A percentile compares a stretch with the other conserved stretches of the same genome.
These are phyloP conservation scores for Botryosphaeria dothidea DNA, from an alignment of 2,329 filamentous ascomycete species.

Conservation along the genomic window DNA sequence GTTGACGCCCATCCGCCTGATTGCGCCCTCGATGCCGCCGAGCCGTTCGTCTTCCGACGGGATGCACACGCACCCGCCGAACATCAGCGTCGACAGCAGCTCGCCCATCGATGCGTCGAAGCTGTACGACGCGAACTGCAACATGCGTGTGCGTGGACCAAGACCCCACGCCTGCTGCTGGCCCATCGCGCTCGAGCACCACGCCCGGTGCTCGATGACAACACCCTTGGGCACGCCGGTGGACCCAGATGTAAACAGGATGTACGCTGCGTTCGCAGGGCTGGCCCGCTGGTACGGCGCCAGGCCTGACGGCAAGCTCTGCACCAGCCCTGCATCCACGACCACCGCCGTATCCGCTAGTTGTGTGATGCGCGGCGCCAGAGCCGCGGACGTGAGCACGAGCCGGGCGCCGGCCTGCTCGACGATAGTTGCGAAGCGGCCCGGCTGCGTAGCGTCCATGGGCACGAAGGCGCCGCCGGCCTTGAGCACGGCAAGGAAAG, in stretches of 20 bases:
- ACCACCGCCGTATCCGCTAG: conserved; percentile 48
- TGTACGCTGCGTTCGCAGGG: conserved; percentile 25
- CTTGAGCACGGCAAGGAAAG: conserved; percentile 41
- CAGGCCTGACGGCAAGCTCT: conserved; percentile 52
- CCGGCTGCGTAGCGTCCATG: not conserved
- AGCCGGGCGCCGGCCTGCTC: conserved; percentile 27
- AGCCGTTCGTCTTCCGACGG: conserved; percentile 37
- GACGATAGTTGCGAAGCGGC: conserved; percentile 40
- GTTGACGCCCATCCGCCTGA: conserved; percentile 45
- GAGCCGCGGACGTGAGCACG: conserved; percentile 32
- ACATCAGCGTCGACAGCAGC: conserved; percentile 34
- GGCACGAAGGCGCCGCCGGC: conserved; percentile 24
- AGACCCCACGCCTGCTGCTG: not conserved
- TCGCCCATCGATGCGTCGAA: conserved; percentile 37
- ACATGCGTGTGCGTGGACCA: conserved; percentile 32
- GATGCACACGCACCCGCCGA: conserved; percentile 37
- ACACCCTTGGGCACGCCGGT: conserved; percentile 35
- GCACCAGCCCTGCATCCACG: conserved; percentile 48
- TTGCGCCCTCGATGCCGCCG: conserved; percentile 24
- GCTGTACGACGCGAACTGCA: conserved; percentile 30
- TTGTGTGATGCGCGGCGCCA: conserved; percentile 51
- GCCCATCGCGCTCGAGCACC: not conserved
- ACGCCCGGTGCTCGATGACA: not conserved
- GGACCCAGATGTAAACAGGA: conserved; percentile 39
- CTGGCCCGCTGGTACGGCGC: conserved; percentile 52